Conservation (phyloP, 441 rosid genomes). For the Macaranga tanarius region DNA sequence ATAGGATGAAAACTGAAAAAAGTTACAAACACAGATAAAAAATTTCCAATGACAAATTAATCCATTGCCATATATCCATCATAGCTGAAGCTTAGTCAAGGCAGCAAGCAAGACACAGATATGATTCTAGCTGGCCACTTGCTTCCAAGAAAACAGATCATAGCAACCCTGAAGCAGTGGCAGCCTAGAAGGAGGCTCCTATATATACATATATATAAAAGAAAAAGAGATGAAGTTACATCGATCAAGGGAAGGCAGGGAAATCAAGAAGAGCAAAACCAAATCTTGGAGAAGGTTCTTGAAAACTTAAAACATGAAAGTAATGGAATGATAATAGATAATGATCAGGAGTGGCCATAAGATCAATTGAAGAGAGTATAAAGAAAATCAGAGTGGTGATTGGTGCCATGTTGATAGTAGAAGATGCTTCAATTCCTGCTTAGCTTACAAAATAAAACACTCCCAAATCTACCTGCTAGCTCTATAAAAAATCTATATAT, state of each 20-base stretch:
- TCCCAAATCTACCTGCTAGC: too few relatives aligned
- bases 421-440: too few relatives aligned
- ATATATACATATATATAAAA: background rate
- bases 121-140: too few relatives aligned
- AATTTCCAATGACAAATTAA: too few relatives aligned
- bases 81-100: too few relatives aligned
- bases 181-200: background rate
- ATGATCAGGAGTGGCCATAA: background rate
- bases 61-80: too few relatives aligned
- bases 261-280: background rate
- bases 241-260: background rate
- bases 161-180: background rate
- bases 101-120: too few relatives aligned
- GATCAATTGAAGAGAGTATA: slow-evolving; percentile 11
- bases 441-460: too few relatives aligned
- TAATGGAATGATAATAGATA: background rate
- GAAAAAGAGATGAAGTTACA: too few relatives aligned
- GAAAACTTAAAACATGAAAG: background rate
- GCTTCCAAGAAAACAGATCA: too few relatives aligned
- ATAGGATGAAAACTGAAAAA: too few relatives aligned
- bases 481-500: too few relatives aligned
- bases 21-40: background rate
- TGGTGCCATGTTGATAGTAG: slow-evolving; percentile 17
- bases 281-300: slow-evolving; percentile 3
- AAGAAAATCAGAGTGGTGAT: slow-evolving; percentile 23